Base-by-base conservation (phyloP, 2,329 filamentous ascomycete species). In the Daldinia eschscholtzii region DNA sequence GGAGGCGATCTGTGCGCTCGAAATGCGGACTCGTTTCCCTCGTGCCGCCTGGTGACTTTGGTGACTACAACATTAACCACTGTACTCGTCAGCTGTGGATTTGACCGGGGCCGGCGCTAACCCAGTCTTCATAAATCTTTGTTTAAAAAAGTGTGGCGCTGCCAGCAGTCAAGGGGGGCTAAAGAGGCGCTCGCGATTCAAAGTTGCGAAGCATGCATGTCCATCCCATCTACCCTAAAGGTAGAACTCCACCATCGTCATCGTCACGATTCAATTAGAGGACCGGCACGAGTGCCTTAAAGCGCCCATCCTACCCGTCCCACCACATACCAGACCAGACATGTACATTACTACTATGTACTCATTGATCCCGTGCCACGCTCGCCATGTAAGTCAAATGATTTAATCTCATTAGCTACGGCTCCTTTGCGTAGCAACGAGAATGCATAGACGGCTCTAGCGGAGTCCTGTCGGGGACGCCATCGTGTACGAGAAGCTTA, bases 211-310 rank as follows among this genome's bases (percentile, higher is more conserved):
- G 59, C 30, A 65, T 67, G 53, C 57, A 68, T 65, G 63, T 60
- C 50, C 60, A 61, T 64, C 64, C 30, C 9, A 33, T 6, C 30
- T 33, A 33, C 30, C 30, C 30, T 59, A 20, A 66, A 72, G 44
- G 39, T 60, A 28, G 4, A 69, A 70, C 65, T 68, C 70, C 68
- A 67, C 64, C 68, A 64, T 65, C 64, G 68, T 70, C 68, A 69
- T 71, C 70, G 61, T 71, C 70, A 69, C 66, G 50, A 64, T 68
- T 63, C 64, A 68, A 67, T 70, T 61, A 61, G 55, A 64, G 62
- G 55, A 57, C 57, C 63, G 50, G 61, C 64, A 61, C 67, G 59
- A 33, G 68, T 46, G 67, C 58, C 63, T 50, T 67, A 59, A 48
- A 58, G 53, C 55, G 50, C 57, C 53, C 63, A 65, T 42, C 37